Evolutionary conservation across 768 basidiomycete genomes (phyloP).

Genomic region (Strobilomyces dryophilus): DNA sequence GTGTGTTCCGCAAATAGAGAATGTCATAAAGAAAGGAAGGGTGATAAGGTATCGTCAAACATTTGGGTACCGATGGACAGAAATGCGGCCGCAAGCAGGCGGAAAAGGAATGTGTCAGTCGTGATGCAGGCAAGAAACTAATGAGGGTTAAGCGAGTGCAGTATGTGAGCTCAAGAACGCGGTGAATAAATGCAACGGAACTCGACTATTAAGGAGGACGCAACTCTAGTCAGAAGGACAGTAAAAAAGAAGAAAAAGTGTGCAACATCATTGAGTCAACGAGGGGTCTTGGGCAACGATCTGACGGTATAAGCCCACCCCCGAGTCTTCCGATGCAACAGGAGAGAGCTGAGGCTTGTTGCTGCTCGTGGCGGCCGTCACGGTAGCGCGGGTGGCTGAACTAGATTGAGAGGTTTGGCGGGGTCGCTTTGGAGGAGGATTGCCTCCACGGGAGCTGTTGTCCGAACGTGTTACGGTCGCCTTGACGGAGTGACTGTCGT

Average conservation of each 20-base stretch:
- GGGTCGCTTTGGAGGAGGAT: constrained; percentile 48
- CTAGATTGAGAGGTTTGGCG: constrained; percentile 75
- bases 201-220: constrained; percentile 18
- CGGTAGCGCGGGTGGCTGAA: constrained; percentile 43
- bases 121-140: constrained; percentile 24
- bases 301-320: constrained; percentile 79
- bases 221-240: constrained; percentile 16
- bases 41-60: constrained; percentile 34
- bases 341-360: constrained; percentile 54
- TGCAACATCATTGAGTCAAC: constrained; percentile 39
- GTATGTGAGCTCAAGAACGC: constrained; percentile 23
- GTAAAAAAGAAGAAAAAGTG: constrained; percentile 3
- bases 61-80: constrained; percentile 24
- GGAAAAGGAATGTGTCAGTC: constrained; percentile 27
- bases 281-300: constrained; percentile 74
- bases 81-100: constrained; percentile 18
- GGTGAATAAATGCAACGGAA: constrained; percentile 17
- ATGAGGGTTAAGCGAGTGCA: constrained; percentile 27
- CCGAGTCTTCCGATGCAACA: constrained; percentile 69
- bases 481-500: constrained; percentile 63
- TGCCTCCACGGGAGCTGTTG: constrained; percentile 47
- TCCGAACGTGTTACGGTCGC: constrained; percentile 74
- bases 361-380: constrained; percentile 27
- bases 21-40: constrained; percentile 34
- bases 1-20: constrained; percentile 35